These are phyloP conservation scores for Cadophora sp. DNA, from an alignment of 2,329 filamentous ascomycete genomes.

Conservation along the genomic window DNA sequence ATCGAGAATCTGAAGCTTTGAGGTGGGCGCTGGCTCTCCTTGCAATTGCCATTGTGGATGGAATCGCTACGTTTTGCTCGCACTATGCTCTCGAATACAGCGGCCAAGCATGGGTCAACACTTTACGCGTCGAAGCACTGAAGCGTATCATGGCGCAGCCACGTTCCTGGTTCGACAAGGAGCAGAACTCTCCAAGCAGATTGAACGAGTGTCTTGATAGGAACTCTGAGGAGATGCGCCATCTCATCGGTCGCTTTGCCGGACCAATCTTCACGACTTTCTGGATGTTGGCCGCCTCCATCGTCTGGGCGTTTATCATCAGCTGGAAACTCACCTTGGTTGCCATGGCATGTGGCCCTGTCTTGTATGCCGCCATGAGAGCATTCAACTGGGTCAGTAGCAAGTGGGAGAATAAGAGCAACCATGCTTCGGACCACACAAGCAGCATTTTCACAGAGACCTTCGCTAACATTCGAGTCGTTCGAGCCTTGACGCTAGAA, in stretches of 20 bases:
- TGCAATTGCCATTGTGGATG: conserved; percentile 71
- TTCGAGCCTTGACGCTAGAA: conserved; percentile 78
- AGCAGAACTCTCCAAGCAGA: conserved; percentile 66
- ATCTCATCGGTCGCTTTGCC: conserved; percentile 79
- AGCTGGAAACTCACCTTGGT: conserved; percentile 86
- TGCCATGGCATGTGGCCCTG: conserved; percentile 70
- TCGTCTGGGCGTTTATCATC: conserved; percentile 75
- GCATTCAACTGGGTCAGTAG: conserved; percentile 69
- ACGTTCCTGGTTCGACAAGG: conserved; percentile 76
- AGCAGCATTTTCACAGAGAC: conserved; percentile 75
- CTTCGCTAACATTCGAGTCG: conserved; percentile 79
- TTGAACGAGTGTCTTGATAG: conserved; percentile 78
- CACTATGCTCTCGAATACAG: conserved; percentile 75
- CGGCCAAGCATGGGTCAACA: conserved; percentile 79
- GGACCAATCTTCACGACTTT: conserved; percentile 71
- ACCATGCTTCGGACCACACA: conserved; percentile 64
- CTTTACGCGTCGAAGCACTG: conserved; percentile 71
- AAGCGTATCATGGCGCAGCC: conserved; percentile 76
- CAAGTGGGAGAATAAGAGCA: conserved; percentile 75
- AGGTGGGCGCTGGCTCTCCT: conserved; percentile 76
- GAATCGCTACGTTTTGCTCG: conserved; percentile 66
- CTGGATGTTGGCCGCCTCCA: conserved; percentile 70
- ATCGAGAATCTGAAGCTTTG: conserved; percentile 32
- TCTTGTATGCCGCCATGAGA: conserved; percentile 70
- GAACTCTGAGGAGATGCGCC: conserved; percentile 87